phyloP scores from a whole-genome alignment of 2,329 filamentous ascomycete species.

The Chaetoscypha palmicola region DNA sequence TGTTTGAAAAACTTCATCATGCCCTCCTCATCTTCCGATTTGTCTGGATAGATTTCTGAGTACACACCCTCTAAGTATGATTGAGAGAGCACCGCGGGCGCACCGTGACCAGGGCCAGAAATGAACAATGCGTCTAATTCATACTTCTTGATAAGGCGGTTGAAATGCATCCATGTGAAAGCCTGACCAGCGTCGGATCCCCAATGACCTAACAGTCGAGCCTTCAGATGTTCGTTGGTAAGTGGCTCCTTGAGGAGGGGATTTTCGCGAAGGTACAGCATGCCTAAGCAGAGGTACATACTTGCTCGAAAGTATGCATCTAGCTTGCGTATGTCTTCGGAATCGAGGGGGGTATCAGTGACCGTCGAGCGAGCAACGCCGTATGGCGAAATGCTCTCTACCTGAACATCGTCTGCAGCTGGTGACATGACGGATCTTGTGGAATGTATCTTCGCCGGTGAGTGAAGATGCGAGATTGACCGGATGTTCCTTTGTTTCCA shows the following conservation, averaged over 20 bases:
- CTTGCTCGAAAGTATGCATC: constrained; percentile 69
- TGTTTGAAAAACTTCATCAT: constrained; percentile 74
- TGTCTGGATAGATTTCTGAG: constrained; percentile 69
- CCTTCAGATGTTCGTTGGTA: constrained; percentile 62
- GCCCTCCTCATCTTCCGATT: constrained; percentile 60
- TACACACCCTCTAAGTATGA: constrained; percentile 73
- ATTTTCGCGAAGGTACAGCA: constrained; percentile 73
- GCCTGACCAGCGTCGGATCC: constrained; percentile 74
- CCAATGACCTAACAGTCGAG: constrained; percentile 69
- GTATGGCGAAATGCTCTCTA: constrained; percentile 55
- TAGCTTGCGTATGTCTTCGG: constrained; percentile 61
- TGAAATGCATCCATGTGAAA: constrained; percentile 78
- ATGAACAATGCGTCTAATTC: constrained; percentile 66
- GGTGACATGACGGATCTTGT: constrained; percentile 18
- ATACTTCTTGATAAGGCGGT: constrained; percentile 75
- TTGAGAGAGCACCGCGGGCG: constrained; percentile 68
- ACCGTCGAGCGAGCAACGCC: constrained; percentile 60
- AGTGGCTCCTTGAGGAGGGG: constrained; percentile 64
- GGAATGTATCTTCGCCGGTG: neutral
- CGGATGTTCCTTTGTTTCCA: neutral
- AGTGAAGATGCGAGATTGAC: neutral
- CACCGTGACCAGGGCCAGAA: constrained; percentile 71
- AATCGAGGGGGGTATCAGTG: constrained; percentile 51
- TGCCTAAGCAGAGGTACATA: constrained; percentile 68
- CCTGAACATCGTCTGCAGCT: constrained; percentile 29